Conservation (phyloP, 495 filamentous ascomycete genomes). For the Penicillium samsonianum region DNA sequence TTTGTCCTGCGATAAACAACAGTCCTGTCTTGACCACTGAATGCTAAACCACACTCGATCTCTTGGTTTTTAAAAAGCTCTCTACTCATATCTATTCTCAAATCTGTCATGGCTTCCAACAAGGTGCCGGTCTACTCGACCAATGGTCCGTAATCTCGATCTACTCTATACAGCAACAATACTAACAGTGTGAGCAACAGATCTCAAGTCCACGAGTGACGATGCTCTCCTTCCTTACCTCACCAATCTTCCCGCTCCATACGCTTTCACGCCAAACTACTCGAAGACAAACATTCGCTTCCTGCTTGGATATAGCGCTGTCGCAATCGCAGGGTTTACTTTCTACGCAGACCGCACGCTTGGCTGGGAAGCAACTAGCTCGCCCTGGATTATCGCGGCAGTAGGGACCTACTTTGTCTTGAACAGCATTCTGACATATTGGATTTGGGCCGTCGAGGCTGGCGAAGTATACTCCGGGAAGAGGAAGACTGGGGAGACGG, state of each 20-base stretch:
- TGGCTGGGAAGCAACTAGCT: slow-evolving; percentile 82
- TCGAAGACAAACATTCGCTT: slow-evolving; percentile 79
- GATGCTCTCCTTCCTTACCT: slow-evolving; percentile 94
- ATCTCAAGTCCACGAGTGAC: slow-evolving; percentile 95
- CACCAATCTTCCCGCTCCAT: slow-evolving; percentile 62
- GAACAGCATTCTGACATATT: slow-evolving; percentile 77
- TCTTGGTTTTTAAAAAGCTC: slow-evolving; percentile 3
- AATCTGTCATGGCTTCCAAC: slow-evolving; percentile 25
- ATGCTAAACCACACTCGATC: slow-evolving; percentile 4
- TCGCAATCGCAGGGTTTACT: slow-evolving; percentile 72
- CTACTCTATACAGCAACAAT: slow-evolving; percentile 21
- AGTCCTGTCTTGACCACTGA: slow-evolving; percentile 3
- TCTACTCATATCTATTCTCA: not conserved
- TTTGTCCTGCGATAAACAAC: slow-evolving; percentile 31
- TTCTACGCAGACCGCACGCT: slow-evolving; percentile 91
- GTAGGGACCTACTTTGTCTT: slow-evolving; percentile 78
- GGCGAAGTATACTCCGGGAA: slow-evolving; percentile 77
- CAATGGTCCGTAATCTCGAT: slow-evolving; percentile 42
- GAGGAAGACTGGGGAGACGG: slow-evolving; percentile 55
- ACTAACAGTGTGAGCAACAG: slow-evolving; percentile 44
- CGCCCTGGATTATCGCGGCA: slow-evolving; percentile 66
- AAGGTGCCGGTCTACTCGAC: slow-evolving; percentile 51
- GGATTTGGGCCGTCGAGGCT: slow-evolving; percentile 84
- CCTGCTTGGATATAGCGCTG: slow-evolving; percentile 77
- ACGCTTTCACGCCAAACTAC: slow-evolving; percentile 77